Evolutionary conservation across 306 rosid genomes (phyloP).

Genomic region (Prosopis cineraria): DNA sequence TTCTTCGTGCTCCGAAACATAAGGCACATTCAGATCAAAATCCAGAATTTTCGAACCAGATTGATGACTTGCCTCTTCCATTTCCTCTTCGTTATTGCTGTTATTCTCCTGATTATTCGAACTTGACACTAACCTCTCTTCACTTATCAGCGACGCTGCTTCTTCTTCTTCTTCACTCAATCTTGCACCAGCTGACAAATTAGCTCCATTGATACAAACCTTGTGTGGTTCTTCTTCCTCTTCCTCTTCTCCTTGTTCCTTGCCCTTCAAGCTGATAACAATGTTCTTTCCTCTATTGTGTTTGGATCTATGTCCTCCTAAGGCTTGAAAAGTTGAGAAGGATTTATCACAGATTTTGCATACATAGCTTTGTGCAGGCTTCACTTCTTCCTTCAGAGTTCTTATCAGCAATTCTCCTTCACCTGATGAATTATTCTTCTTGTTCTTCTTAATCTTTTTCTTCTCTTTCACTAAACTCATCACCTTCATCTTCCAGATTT

Average conservation of each 20-base stretch:
- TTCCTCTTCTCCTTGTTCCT: background rate
- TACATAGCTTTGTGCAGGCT: background rate
- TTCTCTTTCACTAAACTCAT: background rate
- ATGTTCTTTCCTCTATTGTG: constrained; percentile 34
- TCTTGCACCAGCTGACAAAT: background rate
- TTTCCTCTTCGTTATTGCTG: background rate
- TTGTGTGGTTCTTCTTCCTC: background rate
- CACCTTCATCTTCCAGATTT: background rate
- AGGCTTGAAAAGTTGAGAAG: constrained; percentile 34
- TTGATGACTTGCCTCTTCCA: constrained; percentile 14
- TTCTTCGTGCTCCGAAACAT: background rate
- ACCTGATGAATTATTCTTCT: background rate
- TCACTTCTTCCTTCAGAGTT: background rate
- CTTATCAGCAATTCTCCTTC: background rate
- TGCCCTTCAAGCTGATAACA: background rate
- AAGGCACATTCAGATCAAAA: constrained; percentile 27
- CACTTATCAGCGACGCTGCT: background rate
- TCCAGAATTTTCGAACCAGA: background rate
- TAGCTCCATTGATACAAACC: background rate
- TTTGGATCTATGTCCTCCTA: constrained; percentile 49
- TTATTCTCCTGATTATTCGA: background rate
- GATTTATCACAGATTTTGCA: constrained; percentile 35
- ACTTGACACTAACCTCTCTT: background rate
- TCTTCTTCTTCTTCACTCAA: background rate
- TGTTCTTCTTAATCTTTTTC: background rate